These are phyloP conservation scores for Phytophthora colocasiae DNA, from an alignment of 352 stramenopile species.

Conservation along the genomic window DNA sequence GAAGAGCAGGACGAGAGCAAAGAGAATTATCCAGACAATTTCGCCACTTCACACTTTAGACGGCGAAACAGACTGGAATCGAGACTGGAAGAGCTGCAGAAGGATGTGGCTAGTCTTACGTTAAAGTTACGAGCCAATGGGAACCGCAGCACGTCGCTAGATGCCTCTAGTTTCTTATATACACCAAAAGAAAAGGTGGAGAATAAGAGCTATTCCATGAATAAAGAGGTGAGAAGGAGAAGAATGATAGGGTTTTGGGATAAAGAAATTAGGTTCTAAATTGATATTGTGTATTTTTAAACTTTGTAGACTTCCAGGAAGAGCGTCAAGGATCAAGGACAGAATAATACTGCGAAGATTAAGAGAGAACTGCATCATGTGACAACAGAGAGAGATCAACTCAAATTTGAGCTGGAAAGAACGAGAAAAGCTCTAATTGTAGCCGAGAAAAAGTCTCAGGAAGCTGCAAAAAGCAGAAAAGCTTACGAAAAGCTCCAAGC, in stretches of 20 bases:
- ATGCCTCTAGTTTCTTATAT: slow-evolving; percentile 33
- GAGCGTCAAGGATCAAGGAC: slow-evolving; percentile 28
- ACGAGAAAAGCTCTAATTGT: slow-evolving; percentile 48
- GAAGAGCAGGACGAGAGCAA: slow-evolving; percentile 33
- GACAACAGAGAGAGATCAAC: slow-evolving; percentile 76
- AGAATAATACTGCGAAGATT: slow-evolving; percentile 37
- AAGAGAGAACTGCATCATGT: slow-evolving; percentile 71
- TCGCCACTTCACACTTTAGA: slow-evolving; percentile 50
- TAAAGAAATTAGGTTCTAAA: slow-evolving; percentile 16
- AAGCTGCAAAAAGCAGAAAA: slow-evolving; percentile 57
- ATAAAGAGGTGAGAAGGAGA: not conserved
- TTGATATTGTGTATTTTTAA: no score
- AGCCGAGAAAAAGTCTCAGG: slow-evolving; percentile 57
- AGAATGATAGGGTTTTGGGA: not conserved
- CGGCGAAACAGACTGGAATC: slow-evolving; percentile 70
- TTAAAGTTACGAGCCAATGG: slow-evolving; percentile 57
- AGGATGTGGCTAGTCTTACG: slow-evolving; percentile 79
- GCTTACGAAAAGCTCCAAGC: slow-evolving; percentile 75
- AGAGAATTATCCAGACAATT: slow-evolving; percentile 17
- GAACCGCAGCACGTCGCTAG: slow-evolving; percentile 46
- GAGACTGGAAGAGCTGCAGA: slow-evolving; percentile 74
- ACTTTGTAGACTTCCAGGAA: not conserved
- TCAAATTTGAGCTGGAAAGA: slow-evolving; percentile 79
- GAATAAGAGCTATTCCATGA: slow-evolving; percentile 19
- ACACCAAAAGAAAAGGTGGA: slow-evolving; percentile 14